Evolutionary conservation across 805 yeast species (phyloP).

Genomic region (Yarrowia sp.): DNA sequence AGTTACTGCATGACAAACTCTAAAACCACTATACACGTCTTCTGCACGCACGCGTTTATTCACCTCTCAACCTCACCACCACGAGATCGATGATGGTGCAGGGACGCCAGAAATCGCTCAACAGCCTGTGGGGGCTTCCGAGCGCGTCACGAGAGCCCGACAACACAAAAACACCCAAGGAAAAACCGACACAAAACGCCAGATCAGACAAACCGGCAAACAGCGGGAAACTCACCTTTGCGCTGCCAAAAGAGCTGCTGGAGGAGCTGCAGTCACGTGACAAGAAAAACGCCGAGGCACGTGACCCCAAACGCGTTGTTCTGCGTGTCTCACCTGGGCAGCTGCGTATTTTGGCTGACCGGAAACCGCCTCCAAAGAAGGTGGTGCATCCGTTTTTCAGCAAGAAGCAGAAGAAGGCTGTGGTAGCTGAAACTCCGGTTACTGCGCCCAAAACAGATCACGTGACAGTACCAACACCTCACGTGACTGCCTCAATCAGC

Average conservation of each 20-base stretch:
- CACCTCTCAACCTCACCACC: not conserved
- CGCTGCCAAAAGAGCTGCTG: not conserved
- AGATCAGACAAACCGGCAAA: too few species aligned
- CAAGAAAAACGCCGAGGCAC: not conserved
- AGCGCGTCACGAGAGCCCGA: not conserved
- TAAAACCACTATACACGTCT: conserved; percentile 2
- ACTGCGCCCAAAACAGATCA: too few species aligned
- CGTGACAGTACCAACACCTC: not conserved
- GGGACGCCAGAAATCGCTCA: conserved; percentile 20
- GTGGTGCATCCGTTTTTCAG: conserved; percentile 8
- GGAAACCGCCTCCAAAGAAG: conserved; percentile 9
- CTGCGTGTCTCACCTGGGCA: not conserved
- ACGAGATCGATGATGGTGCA: not conserved
- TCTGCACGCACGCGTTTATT: not conserved
- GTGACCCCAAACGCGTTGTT: not conserved
- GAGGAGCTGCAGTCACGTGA: not conserved
- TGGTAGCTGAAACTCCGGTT: not conserved
- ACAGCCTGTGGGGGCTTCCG: conserved; percentile 7
- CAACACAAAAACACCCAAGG: too few species aligned
- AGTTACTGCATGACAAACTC: not conserved
- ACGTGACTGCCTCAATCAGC: not conserved
- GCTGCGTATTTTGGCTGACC: not conserved
- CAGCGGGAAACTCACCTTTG: not conserved
- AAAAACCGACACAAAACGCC: too few species aligned
- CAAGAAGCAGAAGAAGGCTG: conserved; percentile 7